Conservation (phyloP, 768 basidiomycete species). For the Gloeopeniophorella convolvens region DNA sequence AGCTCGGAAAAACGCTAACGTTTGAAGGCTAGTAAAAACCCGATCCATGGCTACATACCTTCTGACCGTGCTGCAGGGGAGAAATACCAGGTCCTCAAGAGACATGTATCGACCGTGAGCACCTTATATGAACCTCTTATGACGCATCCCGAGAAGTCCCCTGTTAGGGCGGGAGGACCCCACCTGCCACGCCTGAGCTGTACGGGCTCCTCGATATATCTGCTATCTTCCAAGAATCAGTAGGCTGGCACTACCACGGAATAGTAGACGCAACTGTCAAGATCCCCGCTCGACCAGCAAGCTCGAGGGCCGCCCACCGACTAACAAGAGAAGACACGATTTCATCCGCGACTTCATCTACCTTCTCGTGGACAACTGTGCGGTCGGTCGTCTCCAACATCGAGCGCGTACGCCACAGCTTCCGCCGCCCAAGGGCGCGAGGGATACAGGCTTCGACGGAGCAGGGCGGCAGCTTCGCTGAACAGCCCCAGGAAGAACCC, state of each 20-base stretch:
- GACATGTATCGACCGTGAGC: background rate
- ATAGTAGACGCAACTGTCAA: too few relatives aligned
- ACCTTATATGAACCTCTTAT: background rate
- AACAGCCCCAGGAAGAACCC: too few relatives aligned
- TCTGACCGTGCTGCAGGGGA: background rate
- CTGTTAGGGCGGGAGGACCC: background rate
- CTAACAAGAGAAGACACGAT: too few relatives aligned
- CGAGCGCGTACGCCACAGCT: background rate
- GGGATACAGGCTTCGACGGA: background rate
- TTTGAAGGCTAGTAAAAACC: background rate
- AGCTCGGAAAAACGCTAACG: background rate
- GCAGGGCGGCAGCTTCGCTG: background rate
- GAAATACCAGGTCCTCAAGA: background rate
- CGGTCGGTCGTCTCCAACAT: background rate
- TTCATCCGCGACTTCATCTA: background rate
- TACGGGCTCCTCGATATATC: background rate
- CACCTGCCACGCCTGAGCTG: background rate
- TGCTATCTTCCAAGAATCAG: background rate
- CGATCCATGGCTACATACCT: too few relatives aligned
- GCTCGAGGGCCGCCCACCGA: too few relatives aligned
- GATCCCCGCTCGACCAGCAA: too few relatives aligned
- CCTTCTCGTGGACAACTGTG: background rate
- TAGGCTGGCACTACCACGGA: too few relatives aligned
- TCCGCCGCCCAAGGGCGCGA: background rate
- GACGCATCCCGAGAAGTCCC: background rate